Evolutionary conservation across 257 asterid species (phyloP).

Genomic region (Solanum acaule): DNA sequence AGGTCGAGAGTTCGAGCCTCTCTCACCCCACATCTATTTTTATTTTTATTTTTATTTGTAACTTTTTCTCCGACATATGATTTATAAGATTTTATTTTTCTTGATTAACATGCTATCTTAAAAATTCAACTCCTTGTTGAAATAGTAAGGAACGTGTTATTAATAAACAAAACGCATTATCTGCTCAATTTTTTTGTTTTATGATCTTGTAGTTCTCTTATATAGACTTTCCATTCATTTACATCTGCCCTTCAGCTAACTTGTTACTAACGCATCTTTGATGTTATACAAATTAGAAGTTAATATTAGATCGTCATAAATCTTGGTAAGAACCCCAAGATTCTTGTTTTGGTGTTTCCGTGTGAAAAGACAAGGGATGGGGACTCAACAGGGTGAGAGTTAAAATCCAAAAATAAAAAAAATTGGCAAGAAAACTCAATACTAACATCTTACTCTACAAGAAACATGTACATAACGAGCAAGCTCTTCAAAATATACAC

Average conservation of each 20-base stretch:
- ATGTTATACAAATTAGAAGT: background rate
- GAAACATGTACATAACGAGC: background rate
- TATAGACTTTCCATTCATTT: too few relatives aligned
- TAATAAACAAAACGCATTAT: too few relatives aligned
- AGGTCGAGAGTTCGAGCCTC: slow-evolving; percentile 96
- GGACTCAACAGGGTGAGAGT: background rate
- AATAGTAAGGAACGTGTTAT: background rate
- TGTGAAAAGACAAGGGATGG: background rate
- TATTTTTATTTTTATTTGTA: background rate
- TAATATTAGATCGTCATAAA: background rate
- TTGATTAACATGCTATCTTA: background rate
- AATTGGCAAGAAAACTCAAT: background rate
- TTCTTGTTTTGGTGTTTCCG: background rate
- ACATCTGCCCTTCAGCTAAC: background rate
- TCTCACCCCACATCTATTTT: slow-evolving; percentile 38
- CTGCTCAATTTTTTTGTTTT: too few relatives aligned
- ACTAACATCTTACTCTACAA: background rate
- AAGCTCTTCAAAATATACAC: background rate
- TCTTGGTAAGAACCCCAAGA: background rate
- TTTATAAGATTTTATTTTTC: background rate
- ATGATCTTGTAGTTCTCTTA: too few relatives aligned
- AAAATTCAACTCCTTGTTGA: background rate
- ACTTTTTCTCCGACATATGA: too few relatives aligned
- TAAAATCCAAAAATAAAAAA: background rate
- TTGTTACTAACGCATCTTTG: background rate